Evolutionary conservation across 495 filamentous ascomycete genomes (phyloP).

Genomic region (Wilcoxina mikolae): DNA sequence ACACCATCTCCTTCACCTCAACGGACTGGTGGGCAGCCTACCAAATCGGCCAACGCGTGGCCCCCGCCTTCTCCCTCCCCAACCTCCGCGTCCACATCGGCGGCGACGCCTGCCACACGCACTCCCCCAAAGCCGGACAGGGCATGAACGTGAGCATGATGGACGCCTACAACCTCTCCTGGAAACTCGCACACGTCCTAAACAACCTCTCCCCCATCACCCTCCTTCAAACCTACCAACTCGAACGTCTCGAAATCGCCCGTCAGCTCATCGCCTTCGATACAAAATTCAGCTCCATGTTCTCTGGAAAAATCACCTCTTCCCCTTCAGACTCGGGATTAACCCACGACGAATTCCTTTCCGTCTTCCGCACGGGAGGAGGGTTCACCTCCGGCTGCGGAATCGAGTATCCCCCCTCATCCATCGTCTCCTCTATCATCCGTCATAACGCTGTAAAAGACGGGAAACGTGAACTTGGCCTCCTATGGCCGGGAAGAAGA

Average conservation of each 20-base stretch:
- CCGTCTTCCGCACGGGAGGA: conserved; percentile 21
- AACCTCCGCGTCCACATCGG: conserved; percentile 32
- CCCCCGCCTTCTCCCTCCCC: conserved; percentile 14
- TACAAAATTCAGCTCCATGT: conserved; percentile 27
- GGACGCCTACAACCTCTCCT: conserved; percentile 30
- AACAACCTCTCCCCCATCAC: conserved; percentile 10
- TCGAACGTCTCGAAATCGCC: conserved; percentile 27
- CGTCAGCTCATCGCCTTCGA: conserved; percentile 30
- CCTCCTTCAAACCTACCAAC: conserved; percentile 23
- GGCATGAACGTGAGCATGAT: conserved; percentile 33
- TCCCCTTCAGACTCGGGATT: conserved; percentile 13
- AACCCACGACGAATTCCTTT: conserved; percentile 27
- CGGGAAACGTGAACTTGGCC: conserved; percentile 8
- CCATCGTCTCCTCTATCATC: conserved; percentile 8
- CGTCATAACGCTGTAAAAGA: conserved; percentile 5
- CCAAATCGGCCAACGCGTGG: conserved; percentile 20
- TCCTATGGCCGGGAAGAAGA: conserved; percentile 21
- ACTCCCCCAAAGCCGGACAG: conserved; percentile 31
- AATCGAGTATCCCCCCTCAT: conserved; percentile 21
- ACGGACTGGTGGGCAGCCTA: conserved; percentile 42
- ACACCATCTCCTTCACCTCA: conserved; percentile 33
- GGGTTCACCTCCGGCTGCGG: conserved; percentile 31
- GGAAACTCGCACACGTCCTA: conserved; percentile 28
- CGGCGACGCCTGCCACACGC: conserved; percentile 29
- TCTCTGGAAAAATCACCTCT: conserved; percentile 32